Conservation (phyloP, 2,329 filamentous ascomycete genomes). For the Pseudocercospora musae region DNA sequence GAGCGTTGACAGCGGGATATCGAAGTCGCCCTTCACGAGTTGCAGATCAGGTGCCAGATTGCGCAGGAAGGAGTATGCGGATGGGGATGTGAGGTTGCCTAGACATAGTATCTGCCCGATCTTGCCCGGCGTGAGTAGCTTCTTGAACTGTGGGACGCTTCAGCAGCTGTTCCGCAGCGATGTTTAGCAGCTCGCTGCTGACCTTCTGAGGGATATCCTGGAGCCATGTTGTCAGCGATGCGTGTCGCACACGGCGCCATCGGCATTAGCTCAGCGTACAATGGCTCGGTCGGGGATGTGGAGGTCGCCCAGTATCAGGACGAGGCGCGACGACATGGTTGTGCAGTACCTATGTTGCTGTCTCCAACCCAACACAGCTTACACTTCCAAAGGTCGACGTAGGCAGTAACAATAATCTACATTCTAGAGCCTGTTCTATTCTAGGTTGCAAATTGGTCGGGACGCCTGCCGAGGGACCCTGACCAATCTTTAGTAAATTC, state of each 20-base stretch:
- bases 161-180: background rate
- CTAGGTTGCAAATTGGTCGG: too few relatives aligned
- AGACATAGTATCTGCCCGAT: constrained; percentile 58
- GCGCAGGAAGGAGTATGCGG: constrained; percentile 57
- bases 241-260: background rate
- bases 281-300: constrained; percentile 91
- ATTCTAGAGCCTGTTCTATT: background rate
- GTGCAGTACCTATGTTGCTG: background rate
- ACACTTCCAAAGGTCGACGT: background rate
- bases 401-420: background rate
- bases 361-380: background rate
- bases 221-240: constrained; percentile 27
- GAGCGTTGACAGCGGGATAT: constrained; percentile 58
- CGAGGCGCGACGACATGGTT: constrained; percentile 75
- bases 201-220: constrained; percentile 85
- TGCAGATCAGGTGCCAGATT: constrained; percentile 60
- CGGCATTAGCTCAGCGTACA: constrained; percentile 35
- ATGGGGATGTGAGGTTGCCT: constrained; percentile 57
- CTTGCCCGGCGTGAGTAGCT: constrained; percentile 57
- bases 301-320: constrained; percentile 87
- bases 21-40: constrained; percentile 68
- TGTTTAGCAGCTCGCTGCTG: constrained; percentile 27
- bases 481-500: too few relatives aligned
- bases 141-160: constrained; percentile 45
- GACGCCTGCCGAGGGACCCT: too few relatives aligned